Base-by-base conservation (phyloP, 768 basidiomycete species). In the Calvatia gigantea region DNA sequence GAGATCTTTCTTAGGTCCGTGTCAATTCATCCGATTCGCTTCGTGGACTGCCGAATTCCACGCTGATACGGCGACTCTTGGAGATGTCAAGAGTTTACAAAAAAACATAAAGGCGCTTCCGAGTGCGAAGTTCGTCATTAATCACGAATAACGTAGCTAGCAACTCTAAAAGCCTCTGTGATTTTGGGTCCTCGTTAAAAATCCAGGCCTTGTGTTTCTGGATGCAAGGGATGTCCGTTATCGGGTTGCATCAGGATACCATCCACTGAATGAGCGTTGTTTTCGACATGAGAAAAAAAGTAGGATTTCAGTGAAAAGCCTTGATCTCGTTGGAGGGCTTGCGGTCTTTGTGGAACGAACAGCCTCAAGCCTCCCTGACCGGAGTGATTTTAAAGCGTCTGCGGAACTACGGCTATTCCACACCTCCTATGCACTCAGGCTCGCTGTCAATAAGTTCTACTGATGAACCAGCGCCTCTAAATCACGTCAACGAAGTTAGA, bases 81-180 rank as follows among this genome's bases (percentile, higher is more conserved):
- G 98, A 75, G 98, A 98, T 71, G 81, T 82, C 37, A 97, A 98
- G 72, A 96, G 98, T 68, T 75, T 98, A n/a, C 81, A 89, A 82
- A 99, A n/a, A n/a, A n/a, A n/a, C n/a, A n/a, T n/a, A n/a, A n/a
- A n/a, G n/a, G n/a, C 98, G 75, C 84, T 98, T 58, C 84, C 89
- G n/a, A 85, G 87, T 31, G 95, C 97, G 6, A 86, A 91, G 72
- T 83, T 97, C 46, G 85, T 98, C 62, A 72, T 98, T 29, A 61
- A 98, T 98, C 69, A 78, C 98, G 44, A 94, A 94, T n/a, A 96
- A 99, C 71, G 96, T 98, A 71, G 91, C 90, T 43, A 97, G 92
- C 73, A 89, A 87, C 56, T 73, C 97, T 15, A 97, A 95, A 37
- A 85, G 90, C 19, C 85, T 98, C 45, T 93, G 94, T 4, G 98